Conservation (phyloP, 139 green algal species). For the Chlamydomonas schloesseri region DNA sequence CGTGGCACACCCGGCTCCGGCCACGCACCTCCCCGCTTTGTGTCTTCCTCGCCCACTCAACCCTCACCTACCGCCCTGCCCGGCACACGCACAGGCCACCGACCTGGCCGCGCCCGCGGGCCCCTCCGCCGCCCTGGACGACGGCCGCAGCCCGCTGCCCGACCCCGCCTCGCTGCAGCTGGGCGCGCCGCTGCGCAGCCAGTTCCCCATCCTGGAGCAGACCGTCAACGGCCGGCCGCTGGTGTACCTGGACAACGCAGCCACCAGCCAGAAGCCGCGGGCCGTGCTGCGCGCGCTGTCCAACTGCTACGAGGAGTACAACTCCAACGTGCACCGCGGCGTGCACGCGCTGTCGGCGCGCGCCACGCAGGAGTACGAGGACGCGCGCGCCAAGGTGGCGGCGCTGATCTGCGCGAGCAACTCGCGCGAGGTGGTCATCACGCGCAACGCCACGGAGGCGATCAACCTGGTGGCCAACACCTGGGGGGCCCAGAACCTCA, state of each 20-base stretch:
- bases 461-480: conserved; percentile 98
- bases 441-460: conserved; percentile 94
- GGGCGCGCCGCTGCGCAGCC: conserved; percentile 58
- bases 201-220: conserved; percentile 93
- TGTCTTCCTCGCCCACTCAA: too few species aligned
- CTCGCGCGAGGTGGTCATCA: conserved; percentile 94
- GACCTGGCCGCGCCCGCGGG: background rate
- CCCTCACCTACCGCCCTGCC: too few species aligned
- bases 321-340: conserved; percentile 98
- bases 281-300: conserved; percentile 79
- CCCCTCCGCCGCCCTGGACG: too few species aligned
- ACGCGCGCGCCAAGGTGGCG: conserved; percentile 89
- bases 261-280: conserved; percentile 95
- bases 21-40: too few species aligned
- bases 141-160: background rate
- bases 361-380: conserved; percentile 95
- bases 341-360: conserved; percentile 85
- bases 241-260: conserved; percentile 98
- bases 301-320: conserved; percentile 91
- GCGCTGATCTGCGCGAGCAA: conserved; percentile 86
- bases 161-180: conserved; percentile 6
- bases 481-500: conserved; percentile 90
- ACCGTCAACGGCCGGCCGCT: conserved; percentile 86
- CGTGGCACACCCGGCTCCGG: too few species aligned
- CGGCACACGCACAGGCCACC: background rate